phyloP scores from a whole-genome alignment of 495 filamentous ascomycete species.

The Zalerion maritima region DNA sequence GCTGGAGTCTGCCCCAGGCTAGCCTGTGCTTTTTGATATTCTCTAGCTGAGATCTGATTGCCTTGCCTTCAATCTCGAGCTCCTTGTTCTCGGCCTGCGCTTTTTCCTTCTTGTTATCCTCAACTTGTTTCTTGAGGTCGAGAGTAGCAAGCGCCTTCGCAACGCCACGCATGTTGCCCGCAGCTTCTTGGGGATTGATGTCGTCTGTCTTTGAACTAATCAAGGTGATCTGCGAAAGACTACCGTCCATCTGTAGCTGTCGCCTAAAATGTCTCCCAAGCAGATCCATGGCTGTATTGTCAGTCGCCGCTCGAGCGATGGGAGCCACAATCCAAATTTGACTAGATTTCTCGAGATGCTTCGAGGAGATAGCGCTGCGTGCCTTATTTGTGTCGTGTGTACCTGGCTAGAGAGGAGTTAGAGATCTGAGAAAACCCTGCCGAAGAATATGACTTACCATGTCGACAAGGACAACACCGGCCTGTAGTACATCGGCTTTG shows the following conservation, averaged over 20 bases:
- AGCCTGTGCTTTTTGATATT: slow-evolving; percentile 39
- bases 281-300: slow-evolving; percentile 47
- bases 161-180: slow-evolving; percentile 19
- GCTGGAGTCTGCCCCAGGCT: slow-evolving; percentile 35
- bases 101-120: slow-evolving; percentile 20
- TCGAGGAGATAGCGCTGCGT: slow-evolving; percentile 41
- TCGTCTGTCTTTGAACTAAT: slow-evolving; percentile 61
- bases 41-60: slow-evolving; percentile 23
- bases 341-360: slow-evolving; percentile 44
- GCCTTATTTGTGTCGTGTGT: slow-evolving; percentile 52
- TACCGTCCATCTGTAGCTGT: slow-evolving; percentile 51
- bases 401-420: slow-evolving; percentile 29
- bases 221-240: slow-evolving; percentile 41
- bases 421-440: no score
- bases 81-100: slow-evolving; percentile 23
- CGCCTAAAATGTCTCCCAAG: slow-evolving; percentile 46
- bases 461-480: slow-evolving; percentile 52
- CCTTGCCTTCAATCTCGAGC: slow-evolving; percentile 14
- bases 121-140: slow-evolving; percentile 27
- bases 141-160: slow-evolving; percentile 34
- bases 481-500: slow-evolving; percentile 39
- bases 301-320: slow-evolving; percentile 49
- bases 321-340: slow-evolving; percentile 49
- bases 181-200: slow-evolving; percentile 28
- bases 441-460: slow-evolving; percentile 26